Percentiles rank a stretch among this genome's conserved stretches.
Conservation (phyloP, 2,329 filamentous ascomycete genomes). For the Cercospora canescens region DNA sequence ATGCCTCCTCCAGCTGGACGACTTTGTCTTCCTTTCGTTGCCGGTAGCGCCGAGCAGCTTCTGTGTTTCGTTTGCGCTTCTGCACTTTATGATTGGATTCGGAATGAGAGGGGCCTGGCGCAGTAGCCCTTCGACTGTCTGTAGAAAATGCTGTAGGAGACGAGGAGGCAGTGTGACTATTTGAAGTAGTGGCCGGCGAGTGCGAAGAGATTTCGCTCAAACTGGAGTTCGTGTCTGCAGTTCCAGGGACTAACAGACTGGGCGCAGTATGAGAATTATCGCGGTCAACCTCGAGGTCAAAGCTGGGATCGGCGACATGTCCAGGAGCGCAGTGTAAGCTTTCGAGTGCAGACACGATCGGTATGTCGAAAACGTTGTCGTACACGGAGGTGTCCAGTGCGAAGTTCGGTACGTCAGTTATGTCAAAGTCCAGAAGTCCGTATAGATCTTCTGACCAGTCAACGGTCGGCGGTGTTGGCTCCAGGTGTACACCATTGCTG, state of each 20-base stretch:
- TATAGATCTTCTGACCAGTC: slow-evolving; percentile 9
- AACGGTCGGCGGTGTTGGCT: background rate
- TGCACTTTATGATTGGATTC: slow-evolving; percentile 17
- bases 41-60: slow-evolving; percentile 70
- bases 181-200: background rate
- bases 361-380: background rate
- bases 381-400: slow-evolving; percentile 8
- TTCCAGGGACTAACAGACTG: background rate
- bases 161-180: background rate
- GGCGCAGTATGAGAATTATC: background rate
- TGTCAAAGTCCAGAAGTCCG: slow-evolving; percentile 14
- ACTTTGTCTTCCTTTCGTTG: slow-evolving; percentile 70
- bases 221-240: background rate
- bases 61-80: slow-evolving; percentile 68
- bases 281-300: background rate
- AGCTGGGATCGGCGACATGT: background rate
- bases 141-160: background rate
- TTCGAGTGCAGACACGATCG: background rate
- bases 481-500: background rate
- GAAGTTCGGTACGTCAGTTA: background rate
- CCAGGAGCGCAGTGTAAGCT: background rate
- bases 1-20: slow-evolving; percentile 59
- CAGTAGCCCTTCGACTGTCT: background rate
- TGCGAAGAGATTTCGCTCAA: background rate
- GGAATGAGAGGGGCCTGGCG: slow-evolving; percentile 7